A percentile compares a stretch with the other conserved stretches of the same genome.
Evolutionary conservation across 2,329 filamentous ascomycete genomes (phyloP).

Genomic region (Teratosphaeria destructans): DNA sequence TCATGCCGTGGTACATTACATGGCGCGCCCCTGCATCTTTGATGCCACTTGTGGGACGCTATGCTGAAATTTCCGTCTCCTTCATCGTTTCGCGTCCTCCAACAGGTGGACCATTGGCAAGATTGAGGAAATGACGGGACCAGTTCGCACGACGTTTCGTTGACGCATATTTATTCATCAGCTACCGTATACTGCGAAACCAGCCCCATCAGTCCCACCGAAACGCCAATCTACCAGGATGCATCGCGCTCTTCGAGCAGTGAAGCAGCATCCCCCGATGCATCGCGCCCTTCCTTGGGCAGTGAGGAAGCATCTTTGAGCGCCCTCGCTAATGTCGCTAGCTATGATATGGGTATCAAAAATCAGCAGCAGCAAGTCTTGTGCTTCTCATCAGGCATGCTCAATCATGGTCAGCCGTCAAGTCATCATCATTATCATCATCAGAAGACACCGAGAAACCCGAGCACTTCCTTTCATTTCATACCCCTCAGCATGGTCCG

Average conservation of each 20-base stretch:
- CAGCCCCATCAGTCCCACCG: neutral
- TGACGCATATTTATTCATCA: neutral
- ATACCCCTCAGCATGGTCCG: neutral
- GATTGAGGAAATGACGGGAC: neutral
- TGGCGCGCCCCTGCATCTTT: too few relatives aligned
- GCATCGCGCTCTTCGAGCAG: neutral
- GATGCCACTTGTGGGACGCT: too few relatives aligned
- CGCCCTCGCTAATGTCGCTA: neutral
- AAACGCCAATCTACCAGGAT: neutral
- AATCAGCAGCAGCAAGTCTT: neutral
- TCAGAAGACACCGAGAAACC: neutral
- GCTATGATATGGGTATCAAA: neutral
- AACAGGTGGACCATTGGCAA: neutral
- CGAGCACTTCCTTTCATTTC: neutral
- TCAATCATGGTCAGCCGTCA: neutral
- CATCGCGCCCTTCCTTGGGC: neutral
- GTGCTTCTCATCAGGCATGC: neutral
- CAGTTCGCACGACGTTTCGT: neutral
- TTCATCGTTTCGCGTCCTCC: too few relatives aligned
- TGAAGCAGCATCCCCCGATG: neutral
- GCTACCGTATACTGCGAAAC: neutral
- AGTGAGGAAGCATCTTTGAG: neutral
- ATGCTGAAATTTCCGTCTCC: too few relatives aligned
- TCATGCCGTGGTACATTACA: too few relatives aligned
- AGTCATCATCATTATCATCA: neutral